phyloP scores from a whole-genome alignment of 805 yeast genomes.

The Metschnikowia continentalis region DNA sequence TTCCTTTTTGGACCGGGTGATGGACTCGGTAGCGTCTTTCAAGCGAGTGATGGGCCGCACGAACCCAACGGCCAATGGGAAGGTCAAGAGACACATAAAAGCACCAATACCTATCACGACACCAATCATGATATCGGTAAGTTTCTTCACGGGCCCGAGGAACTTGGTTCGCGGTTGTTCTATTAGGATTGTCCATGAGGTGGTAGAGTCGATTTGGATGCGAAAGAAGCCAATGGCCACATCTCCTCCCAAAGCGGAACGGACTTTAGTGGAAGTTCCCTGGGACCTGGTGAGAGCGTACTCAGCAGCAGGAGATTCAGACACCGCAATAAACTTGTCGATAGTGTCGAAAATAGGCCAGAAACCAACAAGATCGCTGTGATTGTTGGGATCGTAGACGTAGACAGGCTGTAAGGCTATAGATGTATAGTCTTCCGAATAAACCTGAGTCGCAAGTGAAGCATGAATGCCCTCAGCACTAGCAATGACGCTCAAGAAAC shows the following conservation, averaged over 20 bases:
- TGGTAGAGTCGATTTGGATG: constrained; percentile 29
- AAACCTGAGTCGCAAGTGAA: constrained; percentile 18
- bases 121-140: constrained; percentile 69
- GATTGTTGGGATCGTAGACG: constrained; percentile 24
- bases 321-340: constrained; percentile 24
- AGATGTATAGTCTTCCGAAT: constrained; percentile 25
- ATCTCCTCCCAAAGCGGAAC: constrained; percentile 18
- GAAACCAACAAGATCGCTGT: constrained; percentile 45
- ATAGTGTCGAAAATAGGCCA: constrained; percentile 28
- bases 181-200: constrained; percentile 68
- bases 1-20: constrained; percentile 42
- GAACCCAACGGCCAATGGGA: constrained; percentile 80
- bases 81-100: constrained; percentile 67
- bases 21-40: constrained; percentile 77
- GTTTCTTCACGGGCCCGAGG: constrained; percentile 55
- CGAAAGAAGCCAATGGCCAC: constrained; percentile 36
- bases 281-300: constrained; percentile 23
- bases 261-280: constrained; percentile 31
- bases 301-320: constrained; percentile 23
- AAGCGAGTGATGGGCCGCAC: constrained; percentile 77
- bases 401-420: constrained; percentile 33
- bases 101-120: constrained; percentile 76
- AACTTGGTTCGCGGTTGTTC: constrained; percentile 60
- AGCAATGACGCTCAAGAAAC: constrained; percentile 61
- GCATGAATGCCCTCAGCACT: constrained; percentile 28